Conservation (phyloP, 768 basidiomycete genomes). For the Suillus clintonianus region DNA sequence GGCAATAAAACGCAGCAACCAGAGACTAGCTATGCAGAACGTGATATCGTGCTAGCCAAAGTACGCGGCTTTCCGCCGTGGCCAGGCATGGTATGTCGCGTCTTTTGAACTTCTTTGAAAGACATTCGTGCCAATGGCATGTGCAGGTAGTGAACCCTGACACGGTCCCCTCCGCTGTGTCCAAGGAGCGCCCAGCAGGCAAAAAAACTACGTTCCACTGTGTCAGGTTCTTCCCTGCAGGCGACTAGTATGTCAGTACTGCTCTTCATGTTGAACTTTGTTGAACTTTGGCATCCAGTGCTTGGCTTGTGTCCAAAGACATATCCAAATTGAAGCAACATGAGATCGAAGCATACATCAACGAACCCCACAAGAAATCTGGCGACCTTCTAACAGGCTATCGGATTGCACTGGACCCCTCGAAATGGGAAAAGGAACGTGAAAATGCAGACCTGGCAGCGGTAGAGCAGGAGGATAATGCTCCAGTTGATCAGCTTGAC, state of each 20-base stretch:
- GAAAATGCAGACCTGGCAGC: constrained; percentile 32
- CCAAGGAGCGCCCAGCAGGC: constrained; percentile 67
- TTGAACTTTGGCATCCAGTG: constrained; percentile 44
- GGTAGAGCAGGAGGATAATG: constrained; percentile 56
- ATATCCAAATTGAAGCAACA: constrained; percentile 74
- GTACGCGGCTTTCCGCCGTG: constrained; percentile 93
- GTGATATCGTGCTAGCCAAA: constrained; percentile 91
- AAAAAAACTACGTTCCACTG: constrained; percentile 76
- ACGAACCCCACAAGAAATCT: constrained; percentile 73
- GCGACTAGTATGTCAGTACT: constrained; percentile 77
- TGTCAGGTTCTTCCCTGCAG: constrained; percentile 88
- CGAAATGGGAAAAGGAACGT: constrained; percentile 59
- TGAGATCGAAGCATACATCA: constrained; percentile 85
- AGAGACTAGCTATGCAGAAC: constrained; percentile 56
- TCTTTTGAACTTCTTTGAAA: constrained; percentile 14
- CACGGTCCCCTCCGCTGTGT: constrained; percentile 58
- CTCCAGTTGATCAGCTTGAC: constrained; percentile 67
- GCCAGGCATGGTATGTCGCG: constrained; percentile 85
- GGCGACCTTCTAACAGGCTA: constrained; percentile 79
- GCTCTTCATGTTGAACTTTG: constrained; percentile 13
- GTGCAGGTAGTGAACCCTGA: constrained; percentile 80
- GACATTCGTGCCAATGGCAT: constrained; percentile 11
- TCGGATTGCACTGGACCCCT: constrained; percentile 72
- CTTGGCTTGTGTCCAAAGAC: constrained; percentile 84
- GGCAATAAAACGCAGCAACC: constrained; percentile 40